Conservation (phyloP, 768 basidiomycete genomes). For the Clitopilus passeckerianus region DNA sequence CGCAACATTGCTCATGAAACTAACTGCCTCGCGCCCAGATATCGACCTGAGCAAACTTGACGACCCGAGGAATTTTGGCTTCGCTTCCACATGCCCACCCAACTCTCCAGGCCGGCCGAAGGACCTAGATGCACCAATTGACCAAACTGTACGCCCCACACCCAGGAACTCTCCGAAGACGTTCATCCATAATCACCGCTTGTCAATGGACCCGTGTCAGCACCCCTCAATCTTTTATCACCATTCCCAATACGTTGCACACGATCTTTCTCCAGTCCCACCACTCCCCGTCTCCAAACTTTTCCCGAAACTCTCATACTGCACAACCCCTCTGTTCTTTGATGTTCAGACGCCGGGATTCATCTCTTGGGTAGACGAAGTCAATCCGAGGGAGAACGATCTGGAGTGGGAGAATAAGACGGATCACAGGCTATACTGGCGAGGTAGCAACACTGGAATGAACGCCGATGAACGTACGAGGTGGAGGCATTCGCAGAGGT, state of each 20-base stretch:
- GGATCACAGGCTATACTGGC: slow-evolving; percentile 57
- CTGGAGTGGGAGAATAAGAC: slow-evolving; percentile 58
- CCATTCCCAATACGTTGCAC: slow-evolving; percentile 40
- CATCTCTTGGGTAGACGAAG: slow-evolving; percentile 32
- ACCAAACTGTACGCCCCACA: slow-evolving; percentile 15
- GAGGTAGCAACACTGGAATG: slow-evolving; percentile 69
- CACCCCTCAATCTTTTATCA: slow-evolving; percentile 31
- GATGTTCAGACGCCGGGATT: slow-evolving; percentile 38
- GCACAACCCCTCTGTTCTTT: slow-evolving; percentile 24
- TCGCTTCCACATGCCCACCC: slow-evolving; percentile 23
- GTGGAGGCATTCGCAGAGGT: slow-evolving; percentile 45
- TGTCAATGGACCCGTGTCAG: slow-evolving; percentile 37
- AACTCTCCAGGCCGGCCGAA: slow-evolving; percentile 20
- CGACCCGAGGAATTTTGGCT: slow-evolving; percentile 13
- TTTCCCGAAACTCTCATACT: slow-evolving; percentile 40
- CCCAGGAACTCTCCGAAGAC: slow-evolving; percentile 17
- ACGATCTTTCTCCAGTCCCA: slow-evolving; percentile 25
- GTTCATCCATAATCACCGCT: slow-evolving; percentile 39
- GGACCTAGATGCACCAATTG: slow-evolving; percentile 14
- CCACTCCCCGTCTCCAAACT: slow-evolving; percentile 23
- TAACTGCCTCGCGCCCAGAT: slow-evolving; percentile 8
- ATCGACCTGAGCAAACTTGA: slow-evolving; percentile 14
- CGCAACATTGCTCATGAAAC: neutral
- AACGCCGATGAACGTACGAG: slow-evolving; percentile 22
- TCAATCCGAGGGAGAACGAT: slow-evolving; percentile 33